Conservation (phyloP, 2,329 filamentous ascomycete genomes). For the Aspergillus ibericus region DNA sequence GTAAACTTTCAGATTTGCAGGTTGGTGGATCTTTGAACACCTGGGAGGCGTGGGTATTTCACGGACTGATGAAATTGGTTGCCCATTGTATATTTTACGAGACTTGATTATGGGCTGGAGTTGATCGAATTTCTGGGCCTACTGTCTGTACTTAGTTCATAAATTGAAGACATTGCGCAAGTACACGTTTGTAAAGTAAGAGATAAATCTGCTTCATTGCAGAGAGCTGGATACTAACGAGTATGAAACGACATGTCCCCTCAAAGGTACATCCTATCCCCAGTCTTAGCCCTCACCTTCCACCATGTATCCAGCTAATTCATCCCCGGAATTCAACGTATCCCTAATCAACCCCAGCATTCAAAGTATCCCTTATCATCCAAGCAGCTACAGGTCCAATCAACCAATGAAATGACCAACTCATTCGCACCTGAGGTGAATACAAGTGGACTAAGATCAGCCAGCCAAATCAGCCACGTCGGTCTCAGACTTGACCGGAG, state of each 20-base stretch:
- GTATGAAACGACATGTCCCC: not conserved
- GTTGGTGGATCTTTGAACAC: not conserved
- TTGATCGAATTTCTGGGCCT: no score
- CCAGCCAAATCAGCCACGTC: no score
- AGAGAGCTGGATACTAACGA: not conserved
- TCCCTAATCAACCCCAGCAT: not conserved
- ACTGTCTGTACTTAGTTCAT: not conserved
- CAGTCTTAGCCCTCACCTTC: not conserved
- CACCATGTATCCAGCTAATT: not conserved
- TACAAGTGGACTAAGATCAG: not conserved
- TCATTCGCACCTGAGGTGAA: not conserved
- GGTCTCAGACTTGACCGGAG: no score
- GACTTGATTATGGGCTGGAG: no score
- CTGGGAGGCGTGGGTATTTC: not conserved
- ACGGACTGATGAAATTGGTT: no score
- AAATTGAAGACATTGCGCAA: no score
- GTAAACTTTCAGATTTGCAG: not conserved
- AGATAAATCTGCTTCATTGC: not conserved
- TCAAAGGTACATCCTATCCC: not conserved
- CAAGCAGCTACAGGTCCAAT: not conserved
- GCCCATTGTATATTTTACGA: no score
- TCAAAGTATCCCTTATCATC: not conserved
- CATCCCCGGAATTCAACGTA: no score
- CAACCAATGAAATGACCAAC: not conserved
- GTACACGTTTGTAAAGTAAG: not conserved